phyloP scores from a whole-genome alignment of 164 flowering plant species.

The Vitis riparia region DNA sequence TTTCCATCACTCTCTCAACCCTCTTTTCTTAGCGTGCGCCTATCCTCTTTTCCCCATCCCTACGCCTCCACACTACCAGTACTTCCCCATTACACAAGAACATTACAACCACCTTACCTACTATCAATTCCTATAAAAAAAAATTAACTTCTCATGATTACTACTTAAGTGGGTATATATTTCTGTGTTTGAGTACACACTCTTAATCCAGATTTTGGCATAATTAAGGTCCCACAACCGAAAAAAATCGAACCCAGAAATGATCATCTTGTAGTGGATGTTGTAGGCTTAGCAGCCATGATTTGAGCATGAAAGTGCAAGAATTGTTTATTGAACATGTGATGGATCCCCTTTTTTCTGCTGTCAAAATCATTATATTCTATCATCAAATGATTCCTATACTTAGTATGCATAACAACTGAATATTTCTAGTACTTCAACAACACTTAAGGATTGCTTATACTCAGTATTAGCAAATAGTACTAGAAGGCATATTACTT shows the following conservation, averaged over 20 bases:
- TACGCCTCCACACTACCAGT: not conserved
- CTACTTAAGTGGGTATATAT: not conserved
- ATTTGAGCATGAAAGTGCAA: too few relatives aligned
- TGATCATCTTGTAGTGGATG: not conserved
- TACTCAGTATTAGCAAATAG: too few relatives aligned
- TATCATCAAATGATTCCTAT: too few relatives aligned
- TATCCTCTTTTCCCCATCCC: not conserved
- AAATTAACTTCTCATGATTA: not conserved
- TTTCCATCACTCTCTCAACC: constrained; percentile 8
- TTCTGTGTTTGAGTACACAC: not conserved
- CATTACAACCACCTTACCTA: not conserved
- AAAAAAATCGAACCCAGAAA: not conserved
- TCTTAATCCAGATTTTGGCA: not conserved
- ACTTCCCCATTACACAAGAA: not conserved
- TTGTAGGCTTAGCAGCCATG: too few relatives aligned
- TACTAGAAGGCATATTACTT: too few relatives aligned
- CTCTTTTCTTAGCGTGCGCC: constrained; percentile 11
- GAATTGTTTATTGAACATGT: too few relatives aligned
- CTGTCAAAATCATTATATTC: too few relatives aligned
- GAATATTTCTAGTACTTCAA: too few relatives aligned
- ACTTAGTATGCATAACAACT: too few relatives aligned
- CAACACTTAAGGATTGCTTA: too few relatives aligned
- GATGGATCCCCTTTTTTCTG: too few relatives aligned
- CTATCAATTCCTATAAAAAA: not conserved
- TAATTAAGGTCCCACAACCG: not conserved